Conservation (phyloP, 1,284 basidiomycete genomes). For the Puccinia hordei region DNA sequence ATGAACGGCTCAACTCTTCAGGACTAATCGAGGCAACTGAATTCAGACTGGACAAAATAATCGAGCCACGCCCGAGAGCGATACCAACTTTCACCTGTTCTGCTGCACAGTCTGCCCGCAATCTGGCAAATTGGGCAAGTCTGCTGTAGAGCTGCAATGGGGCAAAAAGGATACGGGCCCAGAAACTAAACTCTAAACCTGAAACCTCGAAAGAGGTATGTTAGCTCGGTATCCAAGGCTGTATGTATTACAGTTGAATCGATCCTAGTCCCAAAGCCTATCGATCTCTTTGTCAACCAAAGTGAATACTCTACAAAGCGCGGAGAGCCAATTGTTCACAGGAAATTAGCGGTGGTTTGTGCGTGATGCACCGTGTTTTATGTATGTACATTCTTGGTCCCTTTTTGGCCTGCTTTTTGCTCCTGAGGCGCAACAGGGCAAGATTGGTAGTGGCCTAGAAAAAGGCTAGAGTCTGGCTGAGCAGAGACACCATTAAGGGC, state of each 20-base stretch:
- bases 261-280: constrained; percentile 3
- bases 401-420: neutral
- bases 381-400: neutral
- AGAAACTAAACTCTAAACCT: neutral
- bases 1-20: no score
- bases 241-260: no score
- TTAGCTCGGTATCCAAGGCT: neutral
- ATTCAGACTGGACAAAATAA: no score
- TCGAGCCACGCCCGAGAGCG: no score
- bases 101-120: no score
- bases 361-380: neutral
- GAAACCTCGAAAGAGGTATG: neutral
- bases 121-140: neutral
- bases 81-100: no score
- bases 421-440: neutral
- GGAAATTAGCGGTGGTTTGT: constrained; percentile 4
- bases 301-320: neutral
- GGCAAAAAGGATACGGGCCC: no score
- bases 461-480: neutral
- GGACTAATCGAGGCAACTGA: no score
- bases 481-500: neutral
- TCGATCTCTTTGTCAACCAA: neutral
- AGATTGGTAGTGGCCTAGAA: neutral
- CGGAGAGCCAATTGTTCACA: neutral
- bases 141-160: no score